Evolutionary conservation across 2,329 filamentous ascomycete species (phyloP), one percentile per base, ranked within the genome.

Genomic region (Fusarium sulawesiense): DNA sequence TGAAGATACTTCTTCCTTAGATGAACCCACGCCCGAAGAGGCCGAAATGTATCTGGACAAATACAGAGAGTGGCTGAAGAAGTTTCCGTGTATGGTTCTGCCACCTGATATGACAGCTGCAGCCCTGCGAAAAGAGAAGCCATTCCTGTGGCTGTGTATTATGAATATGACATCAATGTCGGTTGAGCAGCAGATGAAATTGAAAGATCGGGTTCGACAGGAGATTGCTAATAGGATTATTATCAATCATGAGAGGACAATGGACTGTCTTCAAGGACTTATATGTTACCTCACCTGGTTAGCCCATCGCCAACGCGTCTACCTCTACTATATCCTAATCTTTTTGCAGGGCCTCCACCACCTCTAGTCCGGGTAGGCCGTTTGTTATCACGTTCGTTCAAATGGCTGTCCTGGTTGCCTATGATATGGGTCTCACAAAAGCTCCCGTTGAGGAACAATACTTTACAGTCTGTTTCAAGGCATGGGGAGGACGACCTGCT

Each of bases 191-290:
- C 84, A 86, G 58, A 51, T 76, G 0, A 74, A 76, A 2, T 71
- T 86, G 37, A 78, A 79, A 37, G 80, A 81, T 4, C 79, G 78
- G 20, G 76, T 85, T 8, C 83, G 83, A 44, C 78, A 81, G 46
- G 79, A 83, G 27, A 55, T 87, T 16, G 80, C 84, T 0, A 78
- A 82, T n/a, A 81, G 80, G 58, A 76, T 87, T 27, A 70, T 88
- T 9, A 61, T 86, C 14, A 80, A 84, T 12, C 77, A 81, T n/a
- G 85, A 87, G 58, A 81, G 83, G 53, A 82, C 75, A 49, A 77
- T 88, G 41, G 87, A 89, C 66, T 66, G 88, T 13, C 76, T 89
- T 3, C 78, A 85, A 13, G 86, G 86, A 1, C 61, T 88, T 6
- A 71, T 89, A 18, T 79, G 68, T 54, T 83, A 78, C 56, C 77